These are phyloP conservation scores for Kalmanozyma brasiliensis DNA, from an alignment of 1,284 basidiomycete genomes.

Conservation along the genomic window DNA sequence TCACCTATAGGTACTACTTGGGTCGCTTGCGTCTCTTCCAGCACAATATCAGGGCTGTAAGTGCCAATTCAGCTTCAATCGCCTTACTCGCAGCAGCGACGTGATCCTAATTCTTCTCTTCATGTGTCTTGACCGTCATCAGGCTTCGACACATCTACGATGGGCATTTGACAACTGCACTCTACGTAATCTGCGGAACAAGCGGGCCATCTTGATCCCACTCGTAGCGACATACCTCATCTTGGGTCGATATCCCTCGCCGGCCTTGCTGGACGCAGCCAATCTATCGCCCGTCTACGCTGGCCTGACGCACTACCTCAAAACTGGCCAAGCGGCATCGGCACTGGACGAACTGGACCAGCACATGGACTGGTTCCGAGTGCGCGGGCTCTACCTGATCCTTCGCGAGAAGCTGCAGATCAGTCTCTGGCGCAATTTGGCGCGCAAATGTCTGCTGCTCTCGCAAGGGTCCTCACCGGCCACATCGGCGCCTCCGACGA, in stretches of 20 bases:
- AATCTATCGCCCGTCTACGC: conserved; percentile 57
- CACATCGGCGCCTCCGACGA: conserved; percentile 63
- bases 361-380: conserved; percentile 65
- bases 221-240: conserved; percentile 68
- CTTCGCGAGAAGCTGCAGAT: conserved; percentile 68
- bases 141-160: conserved; percentile 66
- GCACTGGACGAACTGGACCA: conserved; percentile 60
- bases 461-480: conserved; percentile 15
- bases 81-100: no score
- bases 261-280: conserved; percentile 59
- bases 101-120: neutral
- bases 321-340: conserved; percentile 63
- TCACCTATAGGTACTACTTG: conserved; percentile 69
- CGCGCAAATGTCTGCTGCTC: conserved; percentile 52
- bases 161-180: conserved; percentile 68
- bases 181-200: conserved; percentile 52
- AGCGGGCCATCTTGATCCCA: conserved; percentile 67
- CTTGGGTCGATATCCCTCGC: conserved; percentile 67
- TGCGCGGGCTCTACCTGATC: conserved; percentile 67
- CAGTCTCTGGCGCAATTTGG: conserved; percentile 69
- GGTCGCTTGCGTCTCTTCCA: conserved; percentile 69
- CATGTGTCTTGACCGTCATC: neutral
- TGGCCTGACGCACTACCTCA: conserved; percentile 42
- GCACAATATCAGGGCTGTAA: conserved; percentile 66
- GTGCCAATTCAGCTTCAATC: no score